Evolutionary conservation across 108 stramenopile genomes (phyloP).

Genomic region (Nannochloropsis granulata): DNA sequence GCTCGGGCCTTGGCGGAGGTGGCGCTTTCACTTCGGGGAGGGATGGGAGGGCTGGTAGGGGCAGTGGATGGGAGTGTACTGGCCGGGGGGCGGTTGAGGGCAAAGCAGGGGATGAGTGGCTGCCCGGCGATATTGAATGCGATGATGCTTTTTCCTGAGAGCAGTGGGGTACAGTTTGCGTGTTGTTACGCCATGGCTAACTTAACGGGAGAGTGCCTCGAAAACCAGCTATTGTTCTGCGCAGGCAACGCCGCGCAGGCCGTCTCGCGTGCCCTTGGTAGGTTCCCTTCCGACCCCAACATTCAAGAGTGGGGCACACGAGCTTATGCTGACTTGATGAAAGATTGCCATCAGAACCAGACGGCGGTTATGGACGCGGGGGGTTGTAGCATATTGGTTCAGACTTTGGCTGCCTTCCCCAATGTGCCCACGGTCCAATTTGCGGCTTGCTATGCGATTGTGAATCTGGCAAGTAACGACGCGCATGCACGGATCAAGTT

Average conservation of each 20-base stretch:
- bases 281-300: not conserved
- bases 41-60: not conserved
- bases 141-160: not conserved
- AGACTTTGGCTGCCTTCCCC: not conserved
- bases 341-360: not conserved
- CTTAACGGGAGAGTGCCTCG: not conserved
- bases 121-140: not conserved
- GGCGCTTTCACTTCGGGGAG: not conserved
- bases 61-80: not conserved
- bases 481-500: not conserved
- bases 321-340: not conserved
- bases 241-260: not conserved
- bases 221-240: not conserved
- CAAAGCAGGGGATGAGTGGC: not conserved
- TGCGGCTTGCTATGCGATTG: not conserved
- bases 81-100: not conserved
- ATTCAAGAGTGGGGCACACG: not conserved
- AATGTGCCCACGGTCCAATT: not conserved
- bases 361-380: not conserved
- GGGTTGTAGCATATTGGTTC: not conserved
- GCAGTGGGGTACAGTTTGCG: not conserved
- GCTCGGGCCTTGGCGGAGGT: not conserved
- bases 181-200: not conserved
- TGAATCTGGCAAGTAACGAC: not conserved
- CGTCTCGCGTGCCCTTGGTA: not conserved